Evolutionary conservation across 495 filamentous ascomycete genomes (phyloP).

Genomic region (Parmelia sp.): DNA sequence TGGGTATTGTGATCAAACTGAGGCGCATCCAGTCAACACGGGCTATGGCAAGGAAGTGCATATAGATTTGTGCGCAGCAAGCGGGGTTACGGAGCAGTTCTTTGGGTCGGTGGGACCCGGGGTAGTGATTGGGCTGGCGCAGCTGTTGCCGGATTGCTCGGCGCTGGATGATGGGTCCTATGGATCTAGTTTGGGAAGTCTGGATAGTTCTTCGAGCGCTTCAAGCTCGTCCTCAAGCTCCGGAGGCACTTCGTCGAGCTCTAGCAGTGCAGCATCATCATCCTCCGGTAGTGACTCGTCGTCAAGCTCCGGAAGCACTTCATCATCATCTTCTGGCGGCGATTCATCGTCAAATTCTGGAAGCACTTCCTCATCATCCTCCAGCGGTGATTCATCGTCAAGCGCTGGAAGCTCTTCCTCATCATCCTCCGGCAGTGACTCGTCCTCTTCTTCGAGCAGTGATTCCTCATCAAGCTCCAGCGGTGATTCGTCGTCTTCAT

Average conservation of each 20-base stretch:
- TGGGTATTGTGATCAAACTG: constrained; percentile 16
- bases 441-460: not conserved
- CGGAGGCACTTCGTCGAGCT: not conserved
- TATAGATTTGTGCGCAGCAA: constrained; percentile 18
- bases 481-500: no score
- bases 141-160: constrained; percentile 14
- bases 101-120: constrained; percentile 19
- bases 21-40: constrained; percentile 5
- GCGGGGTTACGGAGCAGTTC: constrained; percentile 18
- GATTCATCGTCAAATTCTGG: not conserved
- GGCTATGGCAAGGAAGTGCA: constrained; percentile 20
- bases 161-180: constrained; percentile 12
- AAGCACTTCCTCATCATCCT: not conserved
- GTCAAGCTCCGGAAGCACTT: not conserved
- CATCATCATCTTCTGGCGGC: not conserved
- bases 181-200: constrained; percentile 8
- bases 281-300: not conserved
- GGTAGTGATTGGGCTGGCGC: constrained; percentile 19
- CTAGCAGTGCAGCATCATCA: not conserved
- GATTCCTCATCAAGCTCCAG: not conserved
- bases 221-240: constrained; percentile 1
- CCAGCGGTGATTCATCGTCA: not conserved
- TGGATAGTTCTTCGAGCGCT: constrained; percentile 4
- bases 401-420: not conserved
- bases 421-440: not conserved